Evolutionary conservation across 331 rosid species (phyloP), one percentile per base, ranked within the genome.

Genomic region (Cydonia oblonga): DNA sequence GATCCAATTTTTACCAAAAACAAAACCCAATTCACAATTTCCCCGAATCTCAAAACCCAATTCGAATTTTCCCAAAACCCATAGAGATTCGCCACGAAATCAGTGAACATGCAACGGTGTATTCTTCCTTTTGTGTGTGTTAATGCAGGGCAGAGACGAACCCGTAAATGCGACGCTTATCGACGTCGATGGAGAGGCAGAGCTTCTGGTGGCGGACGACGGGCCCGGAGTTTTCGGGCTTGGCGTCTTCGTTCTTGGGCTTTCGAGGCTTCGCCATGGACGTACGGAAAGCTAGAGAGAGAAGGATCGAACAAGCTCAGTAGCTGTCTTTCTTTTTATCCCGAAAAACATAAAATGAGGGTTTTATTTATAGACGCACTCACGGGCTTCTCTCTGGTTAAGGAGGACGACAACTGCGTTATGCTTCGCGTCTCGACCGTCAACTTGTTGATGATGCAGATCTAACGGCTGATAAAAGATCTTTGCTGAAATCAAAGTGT

Each of bases 201-300:
- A 93, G 96, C 91, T 95, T 95, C 77, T 91, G 98, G 70, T 89
- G 98, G 74, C 91, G 96, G 70, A 95, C 96, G 49, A 88, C 79
- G 42, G 96, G 87, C 7, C 84, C 96, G 3, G 90, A 82, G 76
- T 85, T 95, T 2, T 91, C 98, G 12, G 97, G 90, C 81, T 88
- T 91, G 2, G 89, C 52, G 75, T 89, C 96, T 44, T 85, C 95
- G 79, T 78, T 88, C 88, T 88, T 95, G 10, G 93, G 85, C 85
- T 89, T 95, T 81, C 96, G 97, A 80, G 97, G 96, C 84, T 95
- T 95, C 68, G 96, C 98, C 98, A 88, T 95, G 69, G 69, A 22
- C 2, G 35, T 30, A 18, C 7, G 20, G 59, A 44, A 44, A 18
- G 28, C 15, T 23, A 44, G 64, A 33, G 35, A 13, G 56, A 20